Evolutionary conservation across 441 rosid species (phyloP).

Genomic region (Pelargonium fulgidum): DNA sequence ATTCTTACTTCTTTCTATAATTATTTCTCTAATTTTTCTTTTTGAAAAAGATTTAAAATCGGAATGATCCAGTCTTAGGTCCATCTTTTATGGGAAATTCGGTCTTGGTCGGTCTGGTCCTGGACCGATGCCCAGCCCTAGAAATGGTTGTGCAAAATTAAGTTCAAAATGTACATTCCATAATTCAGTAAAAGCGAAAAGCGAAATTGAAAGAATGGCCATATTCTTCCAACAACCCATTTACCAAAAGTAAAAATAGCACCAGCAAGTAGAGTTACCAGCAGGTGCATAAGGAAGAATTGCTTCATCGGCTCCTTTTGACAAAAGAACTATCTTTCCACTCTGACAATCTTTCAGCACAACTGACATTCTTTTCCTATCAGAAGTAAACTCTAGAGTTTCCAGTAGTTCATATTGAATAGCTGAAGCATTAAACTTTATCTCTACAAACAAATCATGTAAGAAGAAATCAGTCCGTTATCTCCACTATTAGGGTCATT

Average conservation of each 20-base stretch:
- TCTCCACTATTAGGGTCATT: slow-evolving; percentile 15
- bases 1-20: no score
- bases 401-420: slow-evolving; percentile 78
- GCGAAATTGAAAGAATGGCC: neutral
- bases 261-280: slow-evolving; percentile 41
- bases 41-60: no score
- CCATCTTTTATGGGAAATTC: no score
- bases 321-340: slow-evolving; percentile 72
- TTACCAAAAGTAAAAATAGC: slow-evolving; percentile 14
- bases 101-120: no score
- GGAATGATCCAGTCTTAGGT: no score
- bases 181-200: neutral
- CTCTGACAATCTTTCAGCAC: slow-evolving; percentile 73
- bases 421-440: slow-evolving; percentile 52
- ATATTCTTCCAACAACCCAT: neutral
- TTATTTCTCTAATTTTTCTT: no score
- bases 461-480: slow-evolving; percentile 18
- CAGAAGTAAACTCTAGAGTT: slow-evolving; percentile 93
- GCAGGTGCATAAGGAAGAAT: slow-evolving; percentile 70
- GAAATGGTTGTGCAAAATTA: neutral
- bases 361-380: slow-evolving; percentile 96
- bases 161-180: neutral
- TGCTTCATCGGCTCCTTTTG: slow-evolving; percentile 98
- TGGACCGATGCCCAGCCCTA: no score
- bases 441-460: slow-evolving; percentile 46